phyloP scores from a whole-genome alignment of 2,329 filamentous ascomycete species.

The Pseudocercospora musae region DNA sequence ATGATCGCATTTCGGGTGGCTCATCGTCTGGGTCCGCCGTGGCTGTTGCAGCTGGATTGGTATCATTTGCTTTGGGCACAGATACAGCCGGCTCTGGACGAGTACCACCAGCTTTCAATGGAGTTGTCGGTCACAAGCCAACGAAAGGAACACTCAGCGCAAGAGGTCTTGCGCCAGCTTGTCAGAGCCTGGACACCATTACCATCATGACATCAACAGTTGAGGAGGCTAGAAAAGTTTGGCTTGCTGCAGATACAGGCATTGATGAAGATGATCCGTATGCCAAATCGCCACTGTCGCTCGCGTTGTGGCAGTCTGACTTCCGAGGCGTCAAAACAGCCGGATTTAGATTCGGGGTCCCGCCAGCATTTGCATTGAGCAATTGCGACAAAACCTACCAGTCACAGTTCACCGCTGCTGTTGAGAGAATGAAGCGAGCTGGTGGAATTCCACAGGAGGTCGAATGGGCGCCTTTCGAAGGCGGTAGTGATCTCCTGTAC shows the following conservation, averaged over 20 bases:
- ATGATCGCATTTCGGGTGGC: constrained; percentile 54
- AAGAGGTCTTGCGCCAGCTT: constrained; percentile 53
- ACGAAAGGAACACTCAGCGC: constrained; percentile 53
- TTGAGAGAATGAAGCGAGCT: constrained; percentile 39
- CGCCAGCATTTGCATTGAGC: constrained; percentile 44
- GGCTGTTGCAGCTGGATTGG: constrained; percentile 52
- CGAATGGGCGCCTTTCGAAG: constrained; percentile 52
- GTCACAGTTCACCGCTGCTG: constrained; percentile 43
- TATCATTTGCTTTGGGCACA: constrained; percentile 56
- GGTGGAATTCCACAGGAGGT: constrained; percentile 45
- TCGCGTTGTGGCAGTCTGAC: constrained; percentile 35
- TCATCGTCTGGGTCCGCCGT: constrained; percentile 57
- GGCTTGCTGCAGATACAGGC: constrained; percentile 46
- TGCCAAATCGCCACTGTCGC: constrained; percentile 42
- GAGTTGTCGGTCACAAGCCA: constrained; percentile 50
- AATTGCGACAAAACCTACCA: constrained; percentile 43
- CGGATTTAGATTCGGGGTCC: constrained; percentile 50
- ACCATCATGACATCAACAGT: constrained; percentile 53
- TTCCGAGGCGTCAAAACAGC: constrained; percentile 36
- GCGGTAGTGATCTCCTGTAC: constrained; percentile 55
- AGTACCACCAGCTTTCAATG: constrained; percentile 54
- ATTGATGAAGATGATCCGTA: constrained; percentile 52
- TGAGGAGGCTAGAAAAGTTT: constrained; percentile 49
- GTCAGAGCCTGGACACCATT: constrained; percentile 56
- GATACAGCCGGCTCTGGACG: constrained; percentile 56